phyloP scores from a whole-genome alignment of 1,284 basidiomycete genomes.

The Malassezia psittaci region DNA sequence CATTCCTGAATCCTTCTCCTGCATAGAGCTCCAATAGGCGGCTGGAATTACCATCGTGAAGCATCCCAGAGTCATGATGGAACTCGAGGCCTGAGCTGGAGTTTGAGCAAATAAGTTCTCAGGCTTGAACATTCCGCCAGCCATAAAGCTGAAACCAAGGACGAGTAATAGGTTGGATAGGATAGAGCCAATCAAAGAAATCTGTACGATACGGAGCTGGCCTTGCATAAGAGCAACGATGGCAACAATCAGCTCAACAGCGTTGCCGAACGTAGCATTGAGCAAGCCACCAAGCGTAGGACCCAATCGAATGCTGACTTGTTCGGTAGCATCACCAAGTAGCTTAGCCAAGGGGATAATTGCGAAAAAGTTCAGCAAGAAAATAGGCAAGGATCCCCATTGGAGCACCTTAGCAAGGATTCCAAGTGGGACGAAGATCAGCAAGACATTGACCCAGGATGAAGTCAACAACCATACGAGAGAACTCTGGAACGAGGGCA shows the following conservation, averaged over 20 bases:
- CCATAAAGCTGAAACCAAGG: constrained; percentile 41
- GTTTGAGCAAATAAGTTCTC: constrained; percentile 45
- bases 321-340: constrained; percentile 45
- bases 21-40: constrained; percentile 57
- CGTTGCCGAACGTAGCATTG: constrained; percentile 47
- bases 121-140: constrained; percentile 41
- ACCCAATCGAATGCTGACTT: constrained; percentile 36
- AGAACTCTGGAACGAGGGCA: constrained; percentile 20
- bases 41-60: constrained; percentile 87
- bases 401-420: constrained; percentile 33
- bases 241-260: constrained; percentile 46
- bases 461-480: constrained; percentile 37
- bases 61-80: constrained; percentile 73
- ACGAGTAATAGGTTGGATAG: constrained; percentile 44
- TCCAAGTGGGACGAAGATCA: constrained; percentile 45
- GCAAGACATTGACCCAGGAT: constrained; percentile 38
- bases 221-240: constrained; percentile 73
- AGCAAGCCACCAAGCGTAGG: constrained; percentile 43
- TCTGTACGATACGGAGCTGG: constrained; percentile 44
- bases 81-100: constrained; percentile 41
- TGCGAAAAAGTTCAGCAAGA: constrained; percentile 44
- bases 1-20: constrained; percentile 4
- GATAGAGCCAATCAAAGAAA: constrained; percentile 41
- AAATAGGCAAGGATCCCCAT: constrained; percentile 40
- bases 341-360: constrained; percentile 47